phyloP scores from a whole-genome alignment of 2,329 filamentous ascomycete species.

The Clarireedia sp. region DNA sequence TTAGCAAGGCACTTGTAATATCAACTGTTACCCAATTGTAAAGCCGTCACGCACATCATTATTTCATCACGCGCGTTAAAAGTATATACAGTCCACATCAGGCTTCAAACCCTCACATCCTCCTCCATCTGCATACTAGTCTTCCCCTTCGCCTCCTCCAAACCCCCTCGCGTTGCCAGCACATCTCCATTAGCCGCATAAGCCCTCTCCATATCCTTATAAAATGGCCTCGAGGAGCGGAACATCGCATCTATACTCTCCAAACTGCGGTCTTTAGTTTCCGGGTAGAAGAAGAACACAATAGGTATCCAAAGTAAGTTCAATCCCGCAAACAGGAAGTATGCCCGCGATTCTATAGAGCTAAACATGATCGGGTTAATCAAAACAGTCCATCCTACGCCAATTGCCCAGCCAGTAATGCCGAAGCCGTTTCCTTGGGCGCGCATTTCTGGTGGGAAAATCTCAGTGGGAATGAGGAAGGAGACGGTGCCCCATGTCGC shows the following conservation, averaged over 20 bases:
- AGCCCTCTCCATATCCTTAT: slow-evolving; percentile 10
- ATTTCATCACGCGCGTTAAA: too few relatives aligned
- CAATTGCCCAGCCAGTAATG: slow-evolving; percentile 52
- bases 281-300: slow-evolving; percentile 41
- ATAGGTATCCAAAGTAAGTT: slow-evolving; percentile 44
- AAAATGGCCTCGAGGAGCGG: slow-evolving; percentile 37
- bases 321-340: slow-evolving; percentile 43
- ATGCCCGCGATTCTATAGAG: slow-evolving; percentile 38
- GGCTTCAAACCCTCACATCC: too few relatives aligned
- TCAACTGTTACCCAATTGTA: too few relatives aligned
- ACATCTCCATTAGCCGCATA: slow-evolving; percentile 9
- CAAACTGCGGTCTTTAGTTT: slow-evolving; percentile 38
- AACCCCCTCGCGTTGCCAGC: not conserved
- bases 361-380: slow-evolving; percentile 46
- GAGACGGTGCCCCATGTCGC: slow-evolving; percentile 42
- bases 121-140: too few relatives aligned
- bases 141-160: too few relatives aligned
- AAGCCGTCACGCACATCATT: too few relatives aligned
- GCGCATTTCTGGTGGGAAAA: slow-evolving; percentile 47
- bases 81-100: too few relatives aligned
- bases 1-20: too few relatives aligned
- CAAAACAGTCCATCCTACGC: slow-evolving; percentile 45
- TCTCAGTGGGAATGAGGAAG: slow-evolving; percentile 45
- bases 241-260: slow-evolving; percentile 45
- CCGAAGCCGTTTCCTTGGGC: slow-evolving; percentile 53